Conservation (phyloP, 129 eudicot genomes). For the Tanacetum coccineum region DNA sequence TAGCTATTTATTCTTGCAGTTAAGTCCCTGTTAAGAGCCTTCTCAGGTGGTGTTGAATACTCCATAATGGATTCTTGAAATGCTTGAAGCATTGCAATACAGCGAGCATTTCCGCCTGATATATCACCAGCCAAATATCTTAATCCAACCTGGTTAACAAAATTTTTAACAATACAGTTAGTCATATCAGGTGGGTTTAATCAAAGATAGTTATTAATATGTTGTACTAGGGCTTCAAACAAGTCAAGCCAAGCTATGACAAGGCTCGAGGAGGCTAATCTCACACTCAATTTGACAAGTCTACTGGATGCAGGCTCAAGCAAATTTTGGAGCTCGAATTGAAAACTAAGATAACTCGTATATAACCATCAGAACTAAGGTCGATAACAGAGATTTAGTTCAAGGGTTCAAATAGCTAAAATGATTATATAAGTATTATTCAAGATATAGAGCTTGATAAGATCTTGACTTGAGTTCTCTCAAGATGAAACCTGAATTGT, state of each 20-base stretch:
- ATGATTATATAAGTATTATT: not conserved
- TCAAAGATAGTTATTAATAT: no score
- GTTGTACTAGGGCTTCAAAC: no score
- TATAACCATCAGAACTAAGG: not conserved
- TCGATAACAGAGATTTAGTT: not conserved
- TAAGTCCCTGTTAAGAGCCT: constrained; percentile 68
- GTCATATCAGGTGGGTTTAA: constrained; percentile 11
- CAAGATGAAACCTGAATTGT: not conserved
- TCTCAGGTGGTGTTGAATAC: constrained; percentile 76
- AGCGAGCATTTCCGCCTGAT: constrained; percentile 97
- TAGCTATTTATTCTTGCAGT: constrained; percentile 77
- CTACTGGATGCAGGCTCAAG: not conserved
- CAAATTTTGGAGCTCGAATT: not conserved
- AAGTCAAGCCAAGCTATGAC: not conserved
- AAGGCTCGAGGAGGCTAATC: not conserved
- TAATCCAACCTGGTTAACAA: constrained; percentile 69
- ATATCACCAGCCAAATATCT: constrained; percentile 83
- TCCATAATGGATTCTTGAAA: constrained; percentile 85
- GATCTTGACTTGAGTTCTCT: not conserved
- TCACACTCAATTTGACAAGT: not conserved
- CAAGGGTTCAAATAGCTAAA: not conserved
- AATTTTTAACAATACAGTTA: not conserved
- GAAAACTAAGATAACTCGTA: not conserved
- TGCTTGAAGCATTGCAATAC: constrained; percentile 99
- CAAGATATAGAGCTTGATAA: not conserved